Conservation (phyloP, 1,139 yeast genomes). For the Candida freyschussii region DNA sequence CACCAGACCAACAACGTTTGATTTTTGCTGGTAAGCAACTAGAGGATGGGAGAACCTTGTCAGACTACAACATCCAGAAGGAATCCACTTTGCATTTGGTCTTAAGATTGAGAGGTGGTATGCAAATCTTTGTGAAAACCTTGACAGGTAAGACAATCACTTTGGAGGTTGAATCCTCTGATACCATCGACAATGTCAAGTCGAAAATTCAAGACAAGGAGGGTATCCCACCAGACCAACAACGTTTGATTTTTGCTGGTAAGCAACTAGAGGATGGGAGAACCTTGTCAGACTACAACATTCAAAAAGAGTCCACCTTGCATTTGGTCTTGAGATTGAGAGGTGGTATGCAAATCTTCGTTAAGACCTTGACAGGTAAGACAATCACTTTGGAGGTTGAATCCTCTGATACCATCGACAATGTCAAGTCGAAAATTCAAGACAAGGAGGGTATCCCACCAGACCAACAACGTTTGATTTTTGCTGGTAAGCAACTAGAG, state of each 20-base stretch:
- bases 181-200: constrained; percentile 75
- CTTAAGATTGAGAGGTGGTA: constrained; percentile 77
- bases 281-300: constrained; percentile 88
- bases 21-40: constrained; percentile 85
- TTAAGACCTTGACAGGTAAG: constrained; percentile 63
- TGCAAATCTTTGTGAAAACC: constrained; percentile 59
- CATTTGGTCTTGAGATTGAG: constrained; percentile 86
- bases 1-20: constrained; percentile 82
- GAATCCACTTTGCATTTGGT: constrained; percentile 73
- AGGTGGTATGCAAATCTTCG: constrained; percentile 78
- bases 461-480: constrained; percentile 94
- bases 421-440: constrained; percentile 84
- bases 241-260: constrained; percentile 98
- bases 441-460: constrained; percentile 94
- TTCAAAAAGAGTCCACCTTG: constrained; percentile 85
- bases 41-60: constrained; percentile 78
- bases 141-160: constrained; percentile 71
- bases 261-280: constrained; percentile 96
- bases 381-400: constrained; percentile 68
- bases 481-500: constrained; percentile 98
- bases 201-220: constrained; percentile 90
- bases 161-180: constrained; percentile 66
- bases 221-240: constrained; percentile 94
- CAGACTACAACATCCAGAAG: constrained; percentile 76
- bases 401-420: constrained; percentile 68